These are phyloP conservation scores for Neofusicoccum cordaticola DNA, from an alignment of 2,329 filamentous ascomycete genomes.

Conservation along the genomic window DNA sequence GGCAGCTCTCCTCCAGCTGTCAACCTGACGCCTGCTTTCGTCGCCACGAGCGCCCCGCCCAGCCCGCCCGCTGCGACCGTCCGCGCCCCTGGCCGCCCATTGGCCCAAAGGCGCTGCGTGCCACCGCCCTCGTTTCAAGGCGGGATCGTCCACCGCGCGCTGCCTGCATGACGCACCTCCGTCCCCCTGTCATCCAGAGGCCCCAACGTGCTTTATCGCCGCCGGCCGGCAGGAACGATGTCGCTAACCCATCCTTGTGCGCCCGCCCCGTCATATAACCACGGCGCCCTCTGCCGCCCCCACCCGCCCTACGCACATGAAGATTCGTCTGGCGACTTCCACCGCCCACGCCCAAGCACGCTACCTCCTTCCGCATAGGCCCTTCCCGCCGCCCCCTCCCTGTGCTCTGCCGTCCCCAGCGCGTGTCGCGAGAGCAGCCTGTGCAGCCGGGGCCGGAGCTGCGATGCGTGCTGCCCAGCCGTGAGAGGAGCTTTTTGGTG, in stretches of 20 bases:
- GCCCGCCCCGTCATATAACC: constrained; percentile 11
- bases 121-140: constrained; percentile 14
- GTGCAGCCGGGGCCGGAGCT: too few relatives aligned
- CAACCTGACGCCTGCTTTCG: constrained; percentile 8
- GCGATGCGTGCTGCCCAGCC: background rate
- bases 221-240: constrained; percentile 7
- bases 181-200: constrained; percentile 6
- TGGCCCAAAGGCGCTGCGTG: constrained; percentile 5
- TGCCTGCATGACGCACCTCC: constrained; percentile 9
- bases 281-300: constrained; percentile 8
- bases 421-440: background rate
- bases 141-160: constrained; percentile 12
- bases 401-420: background rate
- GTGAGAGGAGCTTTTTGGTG: background rate
- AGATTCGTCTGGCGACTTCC: background rate
- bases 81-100: background rate
- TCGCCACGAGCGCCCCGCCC: constrained; percentile 9
- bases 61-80: constrained; percentile 8
- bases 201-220: constrained; percentile 14
- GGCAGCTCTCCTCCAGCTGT: background rate
- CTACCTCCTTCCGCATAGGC: constrained; percentile 10
- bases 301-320: constrained; percentile 13
- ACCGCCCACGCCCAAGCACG: background rate
- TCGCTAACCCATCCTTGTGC: constrained; percentile 4
- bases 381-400: background rate